These are phyloP conservation scores for Tubosaeta sp. DNA, from an alignment of 768 basidiomycete genomes.

Conservation along the genomic window DNA sequence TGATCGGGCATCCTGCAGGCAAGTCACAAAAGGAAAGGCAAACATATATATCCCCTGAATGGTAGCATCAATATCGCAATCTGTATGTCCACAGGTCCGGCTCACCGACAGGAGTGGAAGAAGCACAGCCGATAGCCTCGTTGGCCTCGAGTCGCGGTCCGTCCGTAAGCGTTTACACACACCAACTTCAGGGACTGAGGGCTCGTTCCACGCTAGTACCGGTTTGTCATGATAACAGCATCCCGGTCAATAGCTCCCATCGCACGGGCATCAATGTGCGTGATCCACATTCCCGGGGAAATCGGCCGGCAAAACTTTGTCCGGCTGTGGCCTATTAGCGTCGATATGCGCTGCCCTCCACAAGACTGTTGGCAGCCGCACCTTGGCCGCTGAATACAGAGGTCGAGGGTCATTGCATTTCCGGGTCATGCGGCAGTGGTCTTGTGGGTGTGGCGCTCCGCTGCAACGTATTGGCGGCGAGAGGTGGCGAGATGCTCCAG, in stretches of 20 bases:
- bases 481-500: not conserved
- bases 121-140: slow-evolving; percentile 27
- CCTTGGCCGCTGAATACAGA: slow-evolving; percentile 4
- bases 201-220: slow-evolving; percentile 14
- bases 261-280: slow-evolving; percentile 24
- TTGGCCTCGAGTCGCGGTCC: slow-evolving; percentile 8
- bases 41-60: slow-evolving; percentile 8
- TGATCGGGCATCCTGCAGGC: slow-evolving; percentile 24
- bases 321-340: slow-evolving; percentile 10
- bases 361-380: slow-evolving; percentile 9
- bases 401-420: slow-evolving; percentile 3
- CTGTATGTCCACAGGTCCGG: slow-evolving; percentile 11
- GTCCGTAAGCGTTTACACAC: slow-evolving; percentile 12
- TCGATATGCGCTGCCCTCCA: slow-evolving; percentile 8
- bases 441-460: no score
- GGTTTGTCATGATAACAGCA: slow-evolving; percentile 25
- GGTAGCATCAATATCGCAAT: slow-evolving; percentile 20
- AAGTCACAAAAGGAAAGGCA: slow-evolving; percentile 22
- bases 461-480: slow-evolving; percentile 3
- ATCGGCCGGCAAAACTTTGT: slow-evolving; percentile 7
- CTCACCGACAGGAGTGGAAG: slow-evolving; percentile 6
- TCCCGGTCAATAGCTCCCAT: slow-evolving; percentile 21
- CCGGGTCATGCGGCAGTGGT: not conserved
- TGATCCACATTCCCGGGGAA: slow-evolving; percentile 17
- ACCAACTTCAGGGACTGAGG: slow-evolving; percentile 22